Evolutionary conservation across 805 yeast genomes (phyloP), one percentile per base, ranked within the genome.

Genomic region (Wickerhamiella siamensis): DNA sequence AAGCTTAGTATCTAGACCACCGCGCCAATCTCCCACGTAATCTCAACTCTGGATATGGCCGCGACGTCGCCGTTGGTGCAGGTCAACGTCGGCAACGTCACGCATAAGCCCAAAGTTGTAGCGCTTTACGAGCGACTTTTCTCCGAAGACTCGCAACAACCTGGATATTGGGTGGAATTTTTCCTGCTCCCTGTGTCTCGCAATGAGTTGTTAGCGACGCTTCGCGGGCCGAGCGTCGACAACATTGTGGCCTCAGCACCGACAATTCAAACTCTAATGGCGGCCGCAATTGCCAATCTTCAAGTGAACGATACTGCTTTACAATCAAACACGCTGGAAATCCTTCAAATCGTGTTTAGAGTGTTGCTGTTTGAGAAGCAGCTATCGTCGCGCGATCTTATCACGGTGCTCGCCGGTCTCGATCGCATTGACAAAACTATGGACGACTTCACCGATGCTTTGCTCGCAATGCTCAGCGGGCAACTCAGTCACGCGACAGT

Each of bases 151-250:
- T n/a, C 26, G 2, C 58, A 54, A 20, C 32, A 34, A 1, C 58
- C 58, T 6, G 62, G 61, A 12, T 57, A 43, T 47, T 59, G 63
- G 63, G 54, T 56, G 22, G 62, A 59, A 45, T 49, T 59, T 29
- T 59, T 58, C 43, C 37, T 58, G 32, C 50, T 59, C 36, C 54
- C 53, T 4, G 54, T 54, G 31, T 45, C 49, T 36, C 41, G 38
- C 32, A 48, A 41, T 38, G 46, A 43, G 40, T 47, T 53, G 24
- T 22, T 21, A n/a, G 27, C 43, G 21, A 51, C 41, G 15, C 40
- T 43, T 4, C 27, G 46, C 32, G 47, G 31, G 19, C 40, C 44
- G 14, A 42, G 50, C 3, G 40, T 43, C 15, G 55, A 43, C 16
- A 48, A 33, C 42, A 35, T 43, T 39, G 38, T 40, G 41, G 33